Conservation (phyloP, 805 yeast genomes). For the Saccharomycopsis oosterbeekiorum region DNA sequence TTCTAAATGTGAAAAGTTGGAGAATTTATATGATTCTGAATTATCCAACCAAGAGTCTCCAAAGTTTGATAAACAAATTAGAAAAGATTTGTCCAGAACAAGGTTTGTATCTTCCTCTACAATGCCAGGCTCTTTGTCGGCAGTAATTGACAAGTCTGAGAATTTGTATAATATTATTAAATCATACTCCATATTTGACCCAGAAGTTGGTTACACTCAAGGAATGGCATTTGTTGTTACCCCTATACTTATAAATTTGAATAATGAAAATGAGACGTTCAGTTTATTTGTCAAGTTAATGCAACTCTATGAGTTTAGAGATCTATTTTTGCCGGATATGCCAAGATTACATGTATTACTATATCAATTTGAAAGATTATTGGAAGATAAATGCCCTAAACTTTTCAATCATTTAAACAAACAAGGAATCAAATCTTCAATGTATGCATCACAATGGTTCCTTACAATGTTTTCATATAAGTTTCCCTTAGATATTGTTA, state of each 20-base stretch:
- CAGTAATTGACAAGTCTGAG: constrained; percentile 45
- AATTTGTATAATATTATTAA: constrained; percentile 68
- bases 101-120: constrained; percentile 51
- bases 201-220: constrained; percentile 95
- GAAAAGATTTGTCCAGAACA: constrained; percentile 77
- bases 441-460: constrained; percentile 99
- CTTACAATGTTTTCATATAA: constrained; percentile 90
- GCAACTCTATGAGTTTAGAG: constrained; percentile 76
- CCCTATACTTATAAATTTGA: constrained; percentile 73
- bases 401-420: constrained; percentile 67
- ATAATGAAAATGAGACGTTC: constrained; percentile 69
- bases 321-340: constrained; percentile 80
- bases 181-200: constrained; percentile 77
- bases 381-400: constrained; percentile 68
- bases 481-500: constrained; percentile 81
- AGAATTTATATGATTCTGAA: constrained; percentile 45
- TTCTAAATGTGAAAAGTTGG: constrained; percentile 57
- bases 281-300: constrained; percentile 70
- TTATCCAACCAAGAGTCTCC: constrained; percentile 41
- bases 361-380: constrained; percentile 81
- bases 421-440: constrained; percentile 83
- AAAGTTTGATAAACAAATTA: constrained; percentile 51
- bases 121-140: constrained; percentile 22
- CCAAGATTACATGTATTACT: constrained; percentile 79
- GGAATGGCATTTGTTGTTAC: constrained; percentile 94